These are phyloP conservation scores for Andrographis paniculata DNA, from an alignment of 305 asterid genomes.

Conservation along the genomic window DNA sequence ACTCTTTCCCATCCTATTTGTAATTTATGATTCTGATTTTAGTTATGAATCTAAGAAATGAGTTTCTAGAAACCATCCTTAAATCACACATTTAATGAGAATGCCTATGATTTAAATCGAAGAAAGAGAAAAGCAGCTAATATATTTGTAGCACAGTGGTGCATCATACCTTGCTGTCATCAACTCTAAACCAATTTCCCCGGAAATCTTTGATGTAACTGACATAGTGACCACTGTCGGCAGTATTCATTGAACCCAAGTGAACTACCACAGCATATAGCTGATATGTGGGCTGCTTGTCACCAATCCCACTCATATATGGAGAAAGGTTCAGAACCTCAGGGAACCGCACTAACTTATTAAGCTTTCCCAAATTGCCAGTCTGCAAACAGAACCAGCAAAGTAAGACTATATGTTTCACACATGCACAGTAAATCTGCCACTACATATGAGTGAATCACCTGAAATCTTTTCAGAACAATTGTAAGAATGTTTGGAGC, in stretches of 20 bases:
- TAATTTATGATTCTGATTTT: too few relatives aligned
- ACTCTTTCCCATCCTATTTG: too few relatives aligned
- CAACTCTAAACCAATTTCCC: conserved; percentile 43
- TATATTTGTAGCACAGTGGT: too few relatives aligned
- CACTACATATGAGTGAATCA: conserved; percentile 14
- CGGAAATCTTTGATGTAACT: conserved; percentile 44
- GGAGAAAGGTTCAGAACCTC: conserved; percentile 48
- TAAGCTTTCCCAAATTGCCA: conserved; percentile 48
- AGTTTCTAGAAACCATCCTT: too few relatives aligned
- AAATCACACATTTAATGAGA: background rate
- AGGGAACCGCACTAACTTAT: conserved; percentile 40
- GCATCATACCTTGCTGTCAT: conserved; percentile 53
- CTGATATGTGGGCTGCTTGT: conserved; percentile 33
- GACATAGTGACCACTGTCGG: conserved; percentile 50
- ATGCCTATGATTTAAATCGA: background rate
- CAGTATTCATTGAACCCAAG: conserved; percentile 37
- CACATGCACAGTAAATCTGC: background rate
- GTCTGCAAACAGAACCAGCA: conserved; percentile 28
- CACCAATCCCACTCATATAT: conserved; percentile 42
- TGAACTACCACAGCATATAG: conserved; percentile 60
- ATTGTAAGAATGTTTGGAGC: conserved; percentile 58
- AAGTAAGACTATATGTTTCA: conserved; percentile 11
- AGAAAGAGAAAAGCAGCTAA: background rate
- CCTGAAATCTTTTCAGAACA: conserved; percentile 52
- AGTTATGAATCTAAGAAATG: too few relatives aligned